These are phyloP conservation scores for Calonectria ilicicola DNA, from an alignment of 2,329 filamentous ascomycete genomes.

Conservation along the genomic window DNA sequence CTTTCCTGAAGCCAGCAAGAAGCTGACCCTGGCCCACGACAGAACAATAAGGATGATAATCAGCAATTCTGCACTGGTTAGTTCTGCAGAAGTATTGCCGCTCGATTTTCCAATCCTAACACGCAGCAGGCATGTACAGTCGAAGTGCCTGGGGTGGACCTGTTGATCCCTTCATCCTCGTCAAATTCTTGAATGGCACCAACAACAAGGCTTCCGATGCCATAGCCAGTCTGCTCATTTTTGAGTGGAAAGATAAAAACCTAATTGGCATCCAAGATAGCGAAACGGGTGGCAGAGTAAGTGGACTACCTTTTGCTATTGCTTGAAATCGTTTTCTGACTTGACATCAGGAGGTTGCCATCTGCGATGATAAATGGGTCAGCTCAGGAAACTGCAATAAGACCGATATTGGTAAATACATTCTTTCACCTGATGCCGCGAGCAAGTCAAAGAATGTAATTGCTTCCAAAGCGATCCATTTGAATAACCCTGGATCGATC, in stretches of 20 bases:
- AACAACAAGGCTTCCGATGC: constrained; percentile 73
- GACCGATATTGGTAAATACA: constrained; percentile 85
- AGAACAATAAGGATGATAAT: constrained; percentile 83
- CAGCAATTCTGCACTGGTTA: constrained; percentile 81
- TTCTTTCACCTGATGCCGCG: constrained; percentile 81
- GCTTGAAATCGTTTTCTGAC: background rate
- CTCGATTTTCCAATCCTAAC: constrained; percentile 14
- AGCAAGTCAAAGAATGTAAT: constrained; percentile 78
- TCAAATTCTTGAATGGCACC: constrained; percentile 77
- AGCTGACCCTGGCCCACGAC: constrained; percentile 35
- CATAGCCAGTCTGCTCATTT: constrained; percentile 86
- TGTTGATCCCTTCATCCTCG: constrained; percentile 88
- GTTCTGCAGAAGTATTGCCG: constrained; percentile 28
- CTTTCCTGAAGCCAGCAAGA: background rate
- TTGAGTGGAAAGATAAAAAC: constrained; percentile 90
- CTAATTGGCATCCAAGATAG: constrained; percentile 78
- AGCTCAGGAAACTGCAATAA: constrained; percentile 78
- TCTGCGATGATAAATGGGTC: constrained; percentile 82
- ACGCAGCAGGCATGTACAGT: constrained; percentile 85
- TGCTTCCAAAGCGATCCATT: constrained; percentile 82
- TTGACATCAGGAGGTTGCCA: constrained; percentile 55
- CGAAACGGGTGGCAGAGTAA: constrained; percentile 66
- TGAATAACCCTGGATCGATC: constrained; percentile 79
- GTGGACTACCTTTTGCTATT: constrained; percentile 30
- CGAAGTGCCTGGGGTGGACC: constrained; percentile 88